phyloP scores from a whole-genome alignment of 768 basidiomycete species.

The Mycena amicta region DNA sequence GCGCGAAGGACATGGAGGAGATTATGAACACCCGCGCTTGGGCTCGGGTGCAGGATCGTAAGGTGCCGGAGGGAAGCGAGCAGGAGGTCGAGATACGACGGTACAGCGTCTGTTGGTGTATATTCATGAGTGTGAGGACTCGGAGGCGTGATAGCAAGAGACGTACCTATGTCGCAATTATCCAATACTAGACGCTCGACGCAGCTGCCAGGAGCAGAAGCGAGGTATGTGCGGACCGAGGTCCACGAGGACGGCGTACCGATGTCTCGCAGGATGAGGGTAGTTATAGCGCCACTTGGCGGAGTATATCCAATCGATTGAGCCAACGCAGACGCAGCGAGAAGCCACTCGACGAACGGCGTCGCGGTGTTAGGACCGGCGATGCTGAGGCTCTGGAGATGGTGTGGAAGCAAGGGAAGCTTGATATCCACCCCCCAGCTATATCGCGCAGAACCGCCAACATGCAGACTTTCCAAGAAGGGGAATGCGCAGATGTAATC shows the following conservation, averaged over 20 bases:
- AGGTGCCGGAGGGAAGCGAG: not conserved
- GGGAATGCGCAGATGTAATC: constrained; percentile 14
- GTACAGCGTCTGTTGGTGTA: not conserved
- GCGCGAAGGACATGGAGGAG: not conserved
- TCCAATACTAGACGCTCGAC: not conserved
- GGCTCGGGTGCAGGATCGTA: not conserved
- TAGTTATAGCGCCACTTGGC: not conserved
- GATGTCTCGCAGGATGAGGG: not conserved
- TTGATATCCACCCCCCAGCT: not conserved
- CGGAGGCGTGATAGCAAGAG: not conserved
- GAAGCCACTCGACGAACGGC: not conserved
- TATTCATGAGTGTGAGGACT: not conserved
- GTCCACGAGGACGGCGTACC: not conserved
- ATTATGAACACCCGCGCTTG: not conserved
- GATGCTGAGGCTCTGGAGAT: not conserved
- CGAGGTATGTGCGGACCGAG: not conserved
- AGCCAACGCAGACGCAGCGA: not conserved
- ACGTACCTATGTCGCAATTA: not conserved
- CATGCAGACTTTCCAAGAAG: constrained; percentile 1
- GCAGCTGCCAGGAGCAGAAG: not conserved
- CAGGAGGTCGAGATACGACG: not conserved
- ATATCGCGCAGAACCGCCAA: constrained; percentile 14
- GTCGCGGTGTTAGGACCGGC: not conserved
- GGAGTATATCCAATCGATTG: not conserved
- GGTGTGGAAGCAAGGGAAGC: not conserved